Evolutionary conservation across 2,329 filamentous ascomycete species (phyloP), one percentile per base, ranked within the genome.

Genomic region (Neofusicoccum sp.): DNA sequence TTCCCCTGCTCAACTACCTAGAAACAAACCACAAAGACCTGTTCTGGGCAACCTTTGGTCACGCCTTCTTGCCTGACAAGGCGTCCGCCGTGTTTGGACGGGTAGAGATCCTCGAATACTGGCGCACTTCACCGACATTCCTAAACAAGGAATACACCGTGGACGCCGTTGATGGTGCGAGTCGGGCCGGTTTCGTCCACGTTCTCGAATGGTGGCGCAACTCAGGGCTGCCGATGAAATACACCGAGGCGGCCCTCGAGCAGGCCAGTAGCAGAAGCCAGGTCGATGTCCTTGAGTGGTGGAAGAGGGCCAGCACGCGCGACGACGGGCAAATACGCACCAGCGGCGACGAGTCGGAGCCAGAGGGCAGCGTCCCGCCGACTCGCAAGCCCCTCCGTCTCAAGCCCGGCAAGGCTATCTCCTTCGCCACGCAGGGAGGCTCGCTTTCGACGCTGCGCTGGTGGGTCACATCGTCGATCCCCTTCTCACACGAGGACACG

Each of bases 131-230:
- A 12, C 86, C 88, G 0, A 90, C 88, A 11, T 93, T 96, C 64
- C 81, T 91, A 2, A 90, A 89, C 63, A 93, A 93, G 70, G 90
- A 96, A 69, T 96, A 97, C 73, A 89, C 89, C 56, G 80, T 84
- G 40, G 91, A 96, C 73, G 90, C 92, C 9, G 82, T 98, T 28
- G 92, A 98, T 70, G 89, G 89, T 31, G 93, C 93, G 6, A 96
- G 90, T 1, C 88, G 89, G 58, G 89, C 91, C 61, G 93, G 93
- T 4, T 95, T 92, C 67, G 84, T 96, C 12, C 85, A 90, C 65
- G 88, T 96, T 0, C 82, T 98, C 1, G 90, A 96, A 69, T 96
- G 91, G 90, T 98, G 93, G 93, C 89, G 89, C 71, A 83, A 88
- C 24, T 91, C 89, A 0, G 89, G 89, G 0, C 80, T 97, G 1